Conservation (phyloP, 208 protist species). For the Crithidia bombi region DNA sequence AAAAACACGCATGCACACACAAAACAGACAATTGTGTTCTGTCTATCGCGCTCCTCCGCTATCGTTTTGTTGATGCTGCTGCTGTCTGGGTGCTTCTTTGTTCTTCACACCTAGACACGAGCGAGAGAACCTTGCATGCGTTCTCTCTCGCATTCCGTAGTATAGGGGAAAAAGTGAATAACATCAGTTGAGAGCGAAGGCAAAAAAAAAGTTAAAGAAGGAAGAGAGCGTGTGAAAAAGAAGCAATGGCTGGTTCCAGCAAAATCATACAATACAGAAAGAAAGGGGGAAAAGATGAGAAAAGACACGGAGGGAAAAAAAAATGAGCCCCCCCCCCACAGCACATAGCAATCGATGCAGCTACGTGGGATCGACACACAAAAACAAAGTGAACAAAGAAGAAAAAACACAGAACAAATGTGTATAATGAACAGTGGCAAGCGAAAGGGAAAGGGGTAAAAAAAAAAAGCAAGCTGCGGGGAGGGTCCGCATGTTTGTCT, state of each 20-base stretch:
- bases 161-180: not conserved
- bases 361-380: no score
- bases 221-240: constrained; percentile 5
- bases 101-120: no score
- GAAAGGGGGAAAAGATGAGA: constrained; percentile 2
- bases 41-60: no score
- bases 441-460: constrained; percentile 2
- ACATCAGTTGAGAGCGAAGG: not conserved
- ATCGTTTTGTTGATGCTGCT: no score
- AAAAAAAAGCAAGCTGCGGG: constrained; percentile 2
- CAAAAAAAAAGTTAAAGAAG: constrained; percentile 14
- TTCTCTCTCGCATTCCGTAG: not conserved
- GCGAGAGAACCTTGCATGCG: no score
- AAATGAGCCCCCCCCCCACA: no score
- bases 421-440: constrained; percentile 5
- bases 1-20: no score
- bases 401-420: not conserved
- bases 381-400: constrained; percentile 5
- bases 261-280: not conserved
- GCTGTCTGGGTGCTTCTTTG: no score
- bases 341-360: no score
- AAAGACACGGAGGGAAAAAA: constrained; percentile 16
- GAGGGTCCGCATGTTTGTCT: not conserved
- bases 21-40: no score
- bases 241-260: not conserved